phyloP scores from a whole-genome alignment of 2,329 filamentous ascomycete genomes.

The Phyllosticta citrichinensis region DNA sequence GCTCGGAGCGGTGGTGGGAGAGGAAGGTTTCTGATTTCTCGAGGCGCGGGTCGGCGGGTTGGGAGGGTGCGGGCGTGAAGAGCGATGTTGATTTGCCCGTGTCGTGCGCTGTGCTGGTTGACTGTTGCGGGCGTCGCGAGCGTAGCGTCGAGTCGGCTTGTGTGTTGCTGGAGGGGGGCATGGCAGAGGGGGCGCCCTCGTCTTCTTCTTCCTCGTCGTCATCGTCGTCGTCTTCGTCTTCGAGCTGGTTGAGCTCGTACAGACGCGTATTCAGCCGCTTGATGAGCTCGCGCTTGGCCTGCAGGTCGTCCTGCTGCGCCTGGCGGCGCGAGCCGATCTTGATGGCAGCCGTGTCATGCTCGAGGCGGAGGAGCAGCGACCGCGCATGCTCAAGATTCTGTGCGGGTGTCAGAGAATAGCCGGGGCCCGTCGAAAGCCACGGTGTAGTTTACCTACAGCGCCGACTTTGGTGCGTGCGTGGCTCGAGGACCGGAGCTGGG shows the following conservation, averaged over 20 bases:
- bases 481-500: conserved; percentile 49
- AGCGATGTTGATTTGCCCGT: conserved; percentile 14
- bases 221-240: conserved; percentile 31
- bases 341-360: conserved; percentile 55
- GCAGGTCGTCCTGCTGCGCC: conserved; percentile 53
- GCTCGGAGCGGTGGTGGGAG: conserved; percentile 67
- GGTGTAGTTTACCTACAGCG: conserved; percentile 34
- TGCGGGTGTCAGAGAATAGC: not conserved
- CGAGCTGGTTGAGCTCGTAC: conserved; percentile 56
- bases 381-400: conserved; percentile 66
- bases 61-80: conserved; percentile 17
- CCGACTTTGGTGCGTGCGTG: conserved; percentile 54
- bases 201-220: conserved; percentile 24
- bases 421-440: not conserved
- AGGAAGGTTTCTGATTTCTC: conserved; percentile 55
- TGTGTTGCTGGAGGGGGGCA: conserved; percentile 23
- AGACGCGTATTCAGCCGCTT: conserved; percentile 57
- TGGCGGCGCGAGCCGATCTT: conserved; percentile 50
- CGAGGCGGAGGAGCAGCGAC: conserved; percentile 56
- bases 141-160: conserved; percentile 25
- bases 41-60: conserved; percentile 18
- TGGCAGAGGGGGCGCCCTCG: conserved; percentile 32
- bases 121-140: conserved; percentile 14
- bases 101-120: conserved; percentile 14
- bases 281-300: conserved; percentile 54